phyloP scores from a whole-genome alignment of 2,329 filamentous ascomycete genomes.

The Trichoderma atroviride region DNA sequence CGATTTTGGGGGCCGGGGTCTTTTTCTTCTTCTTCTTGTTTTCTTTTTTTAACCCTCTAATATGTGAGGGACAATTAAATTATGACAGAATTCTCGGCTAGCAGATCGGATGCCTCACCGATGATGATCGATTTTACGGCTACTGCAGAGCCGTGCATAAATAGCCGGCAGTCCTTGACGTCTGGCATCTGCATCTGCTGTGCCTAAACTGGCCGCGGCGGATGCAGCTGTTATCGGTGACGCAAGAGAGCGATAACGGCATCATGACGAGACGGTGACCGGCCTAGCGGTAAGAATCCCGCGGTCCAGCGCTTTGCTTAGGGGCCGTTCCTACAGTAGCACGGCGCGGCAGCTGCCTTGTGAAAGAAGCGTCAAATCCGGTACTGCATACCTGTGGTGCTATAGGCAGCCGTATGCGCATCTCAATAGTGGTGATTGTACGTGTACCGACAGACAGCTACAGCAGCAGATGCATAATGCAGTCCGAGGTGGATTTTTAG shows the following conservation, averaged over 20 bases:
- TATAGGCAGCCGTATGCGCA: background rate
- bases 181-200: background rate
- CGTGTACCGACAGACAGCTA: background rate
- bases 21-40: background rate
- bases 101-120: background rate
- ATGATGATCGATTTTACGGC: background rate
- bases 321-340: constrained; percentile 6
- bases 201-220: background rate
- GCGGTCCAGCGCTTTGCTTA: background rate
- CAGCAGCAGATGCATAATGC: background rate
- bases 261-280: constrained; percentile 7
- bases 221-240: constrained; percentile 12
- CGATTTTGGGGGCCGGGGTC: background rate
- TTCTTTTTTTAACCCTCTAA: too few species aligned
- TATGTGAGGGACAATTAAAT: background rate
- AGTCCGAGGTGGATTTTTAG: background rate
- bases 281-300: constrained; percentile 11
- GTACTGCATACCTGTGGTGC: background rate
- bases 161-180: background rate
- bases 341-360: background rate
- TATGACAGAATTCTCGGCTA: background rate
- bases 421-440: background rate
- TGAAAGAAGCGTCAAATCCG: background rate
- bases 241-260: constrained; percentile 22
- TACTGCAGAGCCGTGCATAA: background rate